Percentiles rank a stretch among this genome's conserved stretches.
These are phyloP conservation scores for Zygosaccharomyces bailii DNA, from an alignment of 805 yeast genomes.

Conservation along the genomic window DNA sequence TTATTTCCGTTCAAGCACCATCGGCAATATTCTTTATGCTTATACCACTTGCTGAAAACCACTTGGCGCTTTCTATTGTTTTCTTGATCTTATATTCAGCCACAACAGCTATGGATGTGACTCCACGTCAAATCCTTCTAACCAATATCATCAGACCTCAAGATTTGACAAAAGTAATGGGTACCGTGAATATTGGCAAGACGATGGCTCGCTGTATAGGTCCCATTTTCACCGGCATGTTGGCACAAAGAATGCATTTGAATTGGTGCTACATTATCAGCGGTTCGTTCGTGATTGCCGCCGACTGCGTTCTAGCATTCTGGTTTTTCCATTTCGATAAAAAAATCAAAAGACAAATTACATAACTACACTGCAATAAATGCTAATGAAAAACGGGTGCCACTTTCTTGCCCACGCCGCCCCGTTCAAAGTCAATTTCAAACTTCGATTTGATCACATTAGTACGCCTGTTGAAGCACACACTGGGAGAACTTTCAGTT, in stretches of 20 bases:
- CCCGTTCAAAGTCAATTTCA: constrained; percentile 41
- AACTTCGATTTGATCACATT: constrained; percentile 33
- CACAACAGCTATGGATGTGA: constrained; percentile 83
- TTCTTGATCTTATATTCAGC: constrained; percentile 55
- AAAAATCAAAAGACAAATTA: constrained; percentile 25
- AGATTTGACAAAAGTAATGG: constrained; percentile 75
- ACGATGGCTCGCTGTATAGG: constrained; percentile 83
- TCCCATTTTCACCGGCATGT: constrained; percentile 71
- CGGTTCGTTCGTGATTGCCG: constrained; percentile 43
- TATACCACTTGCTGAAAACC: constrained; percentile 46
- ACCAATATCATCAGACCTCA: constrained; percentile 59
- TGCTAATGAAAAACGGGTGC: constrained; percentile 16
- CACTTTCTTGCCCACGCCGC: constrained; percentile 40
- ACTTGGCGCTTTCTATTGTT: constrained; percentile 44
- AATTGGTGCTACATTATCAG: constrained; percentile 53
- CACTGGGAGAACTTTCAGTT: constrained; percentile 10
- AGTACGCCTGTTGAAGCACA: constrained; percentile 19
- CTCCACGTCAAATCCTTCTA: constrained; percentile 79
- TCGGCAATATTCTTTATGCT: constrained; percentile 61
- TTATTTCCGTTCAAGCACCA: constrained; percentile 71
- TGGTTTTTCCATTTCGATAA: constrained; percentile 37
- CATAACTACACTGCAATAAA: neutral
- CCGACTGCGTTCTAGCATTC: constrained; percentile 35
- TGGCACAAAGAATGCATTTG: constrained; percentile 52
- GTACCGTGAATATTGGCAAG: constrained; percentile 80